Percentiles rank a stretch among this genome's conserved stretches.
Evolutionary conservation across 768 basidiomycete genomes (phyloP).

Genomic region (Psilocybe cyanescens): DNA sequence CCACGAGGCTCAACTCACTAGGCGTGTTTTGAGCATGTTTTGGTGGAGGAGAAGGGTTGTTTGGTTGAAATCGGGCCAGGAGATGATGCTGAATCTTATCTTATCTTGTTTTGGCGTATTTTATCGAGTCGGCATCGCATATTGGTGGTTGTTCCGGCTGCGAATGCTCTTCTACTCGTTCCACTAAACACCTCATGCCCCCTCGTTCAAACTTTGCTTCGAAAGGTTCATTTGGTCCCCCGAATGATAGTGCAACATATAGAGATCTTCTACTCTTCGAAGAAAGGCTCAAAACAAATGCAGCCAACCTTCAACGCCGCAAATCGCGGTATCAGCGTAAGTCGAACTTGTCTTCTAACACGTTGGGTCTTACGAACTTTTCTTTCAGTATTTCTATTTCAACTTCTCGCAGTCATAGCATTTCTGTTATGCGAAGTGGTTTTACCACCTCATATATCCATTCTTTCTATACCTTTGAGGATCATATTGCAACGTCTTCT

Average conservation of each 20-base stretch:
- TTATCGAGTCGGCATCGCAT: conserved; percentile 4
- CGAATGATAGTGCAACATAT: conserved; percentile 80
- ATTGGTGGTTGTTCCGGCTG: background rate
- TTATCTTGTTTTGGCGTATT: conserved; percentile 5
- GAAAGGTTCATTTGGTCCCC: conserved; percentile 47
- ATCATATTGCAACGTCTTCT: conserved; percentile 50
- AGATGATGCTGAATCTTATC: conserved; percentile 1
- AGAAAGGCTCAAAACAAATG: conserved; percentile 94
- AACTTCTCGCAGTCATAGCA: conserved; percentile 67
- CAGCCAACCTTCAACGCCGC: conserved; percentile 74
- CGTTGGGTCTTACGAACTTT: conserved; percentile 2
- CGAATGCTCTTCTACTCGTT: background rate
- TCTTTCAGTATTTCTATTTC: conserved; percentile 70
- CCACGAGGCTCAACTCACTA: too few relatives aligned
- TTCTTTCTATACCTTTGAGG: conserved; percentile 68
- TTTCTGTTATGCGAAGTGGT: conserved; percentile 80
- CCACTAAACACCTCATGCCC: conserved; percentile 26
- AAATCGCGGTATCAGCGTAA: conserved; percentile 84
- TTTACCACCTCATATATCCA: conserved; percentile 60
- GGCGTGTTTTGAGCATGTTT: background rate
- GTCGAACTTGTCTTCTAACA: conserved; percentile 26
- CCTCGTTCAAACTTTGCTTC: conserved; percentile 41
- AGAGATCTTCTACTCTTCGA: conserved; percentile 92
- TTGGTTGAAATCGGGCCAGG: background rate
- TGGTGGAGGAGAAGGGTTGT: background rate